Conservation (phyloP, 495 filamentous ascomycete species). For the Lasiosphaeria miniovina region DNA sequence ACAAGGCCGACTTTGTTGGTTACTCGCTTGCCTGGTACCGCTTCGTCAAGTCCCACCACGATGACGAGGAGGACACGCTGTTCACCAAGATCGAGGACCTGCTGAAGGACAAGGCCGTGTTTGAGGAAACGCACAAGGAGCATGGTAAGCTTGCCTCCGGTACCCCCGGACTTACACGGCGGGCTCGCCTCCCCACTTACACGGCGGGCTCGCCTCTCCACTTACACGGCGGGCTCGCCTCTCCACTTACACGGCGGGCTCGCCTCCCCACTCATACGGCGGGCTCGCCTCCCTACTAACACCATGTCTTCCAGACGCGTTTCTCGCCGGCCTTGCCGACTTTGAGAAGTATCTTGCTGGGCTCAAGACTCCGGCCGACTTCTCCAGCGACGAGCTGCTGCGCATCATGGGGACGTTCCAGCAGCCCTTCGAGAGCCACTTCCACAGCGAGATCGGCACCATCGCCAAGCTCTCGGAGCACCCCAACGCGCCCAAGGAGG, state of each 20-base stretch:
- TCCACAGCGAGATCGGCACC: slow-evolving; percentile 52
- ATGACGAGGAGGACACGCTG: slow-evolving; percentile 50
- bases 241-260: too few relatives aligned
- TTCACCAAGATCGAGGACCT: slow-evolving; percentile 53
- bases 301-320: slow-evolving; percentile 38
- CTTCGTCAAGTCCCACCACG: slow-evolving; percentile 54
- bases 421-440: slow-evolving; percentile 47
- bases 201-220: not conserved
- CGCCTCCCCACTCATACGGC: too few relatives aligned
- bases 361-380: slow-evolving; percentile 34
- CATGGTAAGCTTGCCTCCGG: slow-evolving; percentile 35
- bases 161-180: too few relatives aligned
- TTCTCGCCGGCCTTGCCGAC: slow-evolving; percentile 45
- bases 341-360: slow-evolving; percentile 47
- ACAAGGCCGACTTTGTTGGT: slow-evolving; percentile 49
- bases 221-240: too few relatives aligned
- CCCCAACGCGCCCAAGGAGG: slow-evolving; percentile 43
- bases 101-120: slow-evolving; percentile 43
- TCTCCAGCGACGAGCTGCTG: slow-evolving; percentile 43
- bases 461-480: slow-evolving; percentile 47
- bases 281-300: not conserved
- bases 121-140: slow-evolving; percentile 47
- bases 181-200: not conserved
- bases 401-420: slow-evolving; percentile 48
- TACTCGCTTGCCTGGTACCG: slow-evolving; percentile 50